A percentile compares a stretch with the other conserved stretches of the same genome.
Evolutionary conservation across 2,329 filamentous ascomycete genomes (phyloP).

Genomic region (Calonectria crousiana): DNA sequence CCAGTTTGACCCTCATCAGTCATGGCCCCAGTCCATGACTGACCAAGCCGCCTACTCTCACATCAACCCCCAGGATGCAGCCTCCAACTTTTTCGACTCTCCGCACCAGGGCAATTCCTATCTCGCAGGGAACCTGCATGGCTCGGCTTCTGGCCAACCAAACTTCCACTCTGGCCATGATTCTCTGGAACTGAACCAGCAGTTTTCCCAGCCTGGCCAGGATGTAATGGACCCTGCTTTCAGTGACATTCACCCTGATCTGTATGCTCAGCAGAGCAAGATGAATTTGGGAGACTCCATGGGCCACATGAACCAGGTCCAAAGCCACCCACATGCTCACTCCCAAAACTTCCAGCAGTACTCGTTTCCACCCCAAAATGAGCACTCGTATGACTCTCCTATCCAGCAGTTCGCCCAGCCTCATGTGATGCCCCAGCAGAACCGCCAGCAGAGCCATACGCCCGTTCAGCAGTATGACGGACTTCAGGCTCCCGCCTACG

Average conservation of each 20-base stretch:
- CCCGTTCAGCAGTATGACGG: conserved; percentile 49
- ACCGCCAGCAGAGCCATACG: conserved; percentile 49
- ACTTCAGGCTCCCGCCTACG: conserved; percentile 41
- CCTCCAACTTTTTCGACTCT: conserved; percentile 51
- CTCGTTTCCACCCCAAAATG: conserved; percentile 48
- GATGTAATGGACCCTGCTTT: conserved; percentile 55
- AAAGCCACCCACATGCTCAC: conserved; percentile 46
- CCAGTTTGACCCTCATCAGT: conserved; percentile 54
- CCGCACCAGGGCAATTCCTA: conserved; percentile 50
- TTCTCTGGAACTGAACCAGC: conserved; percentile 48
- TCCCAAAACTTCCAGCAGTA: conserved; percentile 50
- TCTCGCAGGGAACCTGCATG: conserved; percentile 46
- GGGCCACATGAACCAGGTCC: conserved; percentile 48
- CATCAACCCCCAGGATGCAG: conserved; percentile 47
- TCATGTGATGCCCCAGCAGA: conserved; percentile 49
- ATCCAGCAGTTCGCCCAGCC: conserved; percentile 49
- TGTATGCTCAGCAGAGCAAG: conserved; percentile 53
- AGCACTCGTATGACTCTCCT: conserved; percentile 48
- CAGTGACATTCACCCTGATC: conserved; percentile 51
- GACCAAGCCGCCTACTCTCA: conserved; percentile 51
- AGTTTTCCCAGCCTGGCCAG: conserved; percentile 49
- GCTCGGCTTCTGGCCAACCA: conserved; percentile 43
- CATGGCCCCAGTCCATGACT: conserved; percentile 53
- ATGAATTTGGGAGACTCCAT: conserved; percentile 45
- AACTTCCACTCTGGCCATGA: conserved; percentile 49